Percentiles rank a stretch among this genome's conserved stretches.
These are phyloP conservation scores for Arxiozyma bovina DNA, from an alignment of 1,139 yeast genomes.

Conservation along the genomic window DNA sequence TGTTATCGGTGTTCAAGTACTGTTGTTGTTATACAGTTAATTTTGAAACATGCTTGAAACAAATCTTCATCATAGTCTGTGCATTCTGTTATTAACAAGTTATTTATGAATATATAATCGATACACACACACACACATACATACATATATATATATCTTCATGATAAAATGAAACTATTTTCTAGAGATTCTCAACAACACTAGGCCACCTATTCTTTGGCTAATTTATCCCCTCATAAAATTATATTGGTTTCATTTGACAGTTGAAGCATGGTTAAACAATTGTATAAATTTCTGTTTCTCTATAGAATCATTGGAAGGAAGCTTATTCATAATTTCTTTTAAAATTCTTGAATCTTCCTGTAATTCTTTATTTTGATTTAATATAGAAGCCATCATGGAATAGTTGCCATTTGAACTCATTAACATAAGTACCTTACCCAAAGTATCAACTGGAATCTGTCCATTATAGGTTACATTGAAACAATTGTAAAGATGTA, in stretches of 20 bases:
- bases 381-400: constrained; percentile 6
- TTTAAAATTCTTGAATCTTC: neutral
- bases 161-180: too few relatives aligned
- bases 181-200: neutral
- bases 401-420: constrained; percentile 1
- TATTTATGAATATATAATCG: neutral
- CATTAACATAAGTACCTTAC: neutral
- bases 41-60: neutral
- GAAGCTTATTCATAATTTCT: neutral
- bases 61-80: too few relatives aligned
- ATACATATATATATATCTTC: neutral
- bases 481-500: neutral
- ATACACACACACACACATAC: too few relatives aligned
- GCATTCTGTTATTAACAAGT: neutral
- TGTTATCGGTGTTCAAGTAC: too few relatives aligned
- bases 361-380: neutral
- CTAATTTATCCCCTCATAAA: neutral
- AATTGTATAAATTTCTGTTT: neutral
- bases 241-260: too few relatives aligned
- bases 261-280: neutral
- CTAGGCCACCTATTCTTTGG: neutral
- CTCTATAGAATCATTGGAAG: neutral
- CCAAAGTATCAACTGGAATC: neutral
- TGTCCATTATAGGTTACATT: neutral
- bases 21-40: neutral